Base-by-base conservation (phyloP, 164 flowering plant genomes). In the Liquidambar formosana region DNA sequence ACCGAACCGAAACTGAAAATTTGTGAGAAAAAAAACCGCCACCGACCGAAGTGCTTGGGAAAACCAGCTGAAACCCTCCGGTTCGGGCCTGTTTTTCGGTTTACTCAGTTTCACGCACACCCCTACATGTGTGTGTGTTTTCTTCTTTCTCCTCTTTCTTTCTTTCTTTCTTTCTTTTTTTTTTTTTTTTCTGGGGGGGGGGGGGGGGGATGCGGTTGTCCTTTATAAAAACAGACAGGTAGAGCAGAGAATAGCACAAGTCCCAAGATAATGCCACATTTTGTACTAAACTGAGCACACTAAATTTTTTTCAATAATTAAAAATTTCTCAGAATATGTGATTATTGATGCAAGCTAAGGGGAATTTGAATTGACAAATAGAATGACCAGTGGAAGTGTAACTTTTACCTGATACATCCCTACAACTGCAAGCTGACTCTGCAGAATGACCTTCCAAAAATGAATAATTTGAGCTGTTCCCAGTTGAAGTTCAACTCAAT, bases 371-470 rank as follows among this genome's bases (percentile, higher is more conserved):
- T 15, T 15, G n/a, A 16, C 23, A 28, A 43, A 43, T 62, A 12
- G 45, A 43, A 15, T 33, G 10, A 28, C 43, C 16, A 22, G 45
- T 28, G 21, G n/a, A 26, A 19, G 62, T 13, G 13, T 6, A 59
- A 59, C 43, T 16, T n/a, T 59, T 6, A 59, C 63, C 63, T 38
- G 38, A 18, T 59, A 59, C 21, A 62, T 45, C 33, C 52, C 15
- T 21, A 26, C 49, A 62, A 33, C 28, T 21, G n/a, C 65, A 62
- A 62, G 51, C 51, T 44, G 26, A 21, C 11, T 18, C 8, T 62
- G 52, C 19, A 46, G 5, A 6, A 5, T 62, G 49, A 44, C 28
- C 14, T 19, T 43, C 51, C 8, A 12, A 62, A 6, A 38, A 43
- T 15, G 46, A 44, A 19, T 28, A 21, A 62, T 8, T 48, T 15